Evolutionary conservation across 1,284 basidiomycete genomes (phyloP), one percentile per base, ranked within the genome.

Genomic region (Fomitopsis betulina): DNA sequence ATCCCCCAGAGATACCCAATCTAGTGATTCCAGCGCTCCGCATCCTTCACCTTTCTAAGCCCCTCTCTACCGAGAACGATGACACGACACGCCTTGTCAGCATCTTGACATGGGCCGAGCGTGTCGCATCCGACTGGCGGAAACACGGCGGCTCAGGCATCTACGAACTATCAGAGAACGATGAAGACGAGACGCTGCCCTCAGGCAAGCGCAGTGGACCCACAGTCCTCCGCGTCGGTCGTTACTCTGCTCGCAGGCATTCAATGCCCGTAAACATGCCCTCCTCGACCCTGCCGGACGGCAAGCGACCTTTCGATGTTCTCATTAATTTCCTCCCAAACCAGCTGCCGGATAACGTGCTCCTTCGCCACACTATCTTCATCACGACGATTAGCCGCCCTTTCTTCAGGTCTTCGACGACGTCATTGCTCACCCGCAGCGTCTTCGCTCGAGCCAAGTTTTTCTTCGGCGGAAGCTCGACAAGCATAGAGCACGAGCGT

Each of bases 31-130:
- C 79, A 0, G 68, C 75, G 0, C 68, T 82, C 23, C 77, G 79
- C 60, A 69, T 82, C 56, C 73, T 85, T 5, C 77, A 73, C 21
- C 75, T 85, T 12, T 61, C 70, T 2, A 58, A 70, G 0, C 78
- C 80, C 0, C 70, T 82, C 13, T 74, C 71, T 10, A 70, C 77
- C 13, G 77, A 81, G 55, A 75, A 78, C 49, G 67, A 74, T 1
- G 79, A 79, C 39, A 80, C 82, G 1, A 68, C 82, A 7, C 76
- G 78, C 9, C 76, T 85, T 58, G 78, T 80, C n/a, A 69, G 71
- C 55, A 67, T 81, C 2, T 71, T 84, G 21, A 80, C 83, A 50
- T 79, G 80, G 65, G 83, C 82, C 0, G 79, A 82, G 58, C 76
- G 76, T 30, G 75, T 84, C 12, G 79, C 77, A 0, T 70, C 73